Conservation (phyloP, 257 asterid genomes). For the Scutellaria baicalensis region DNA sequence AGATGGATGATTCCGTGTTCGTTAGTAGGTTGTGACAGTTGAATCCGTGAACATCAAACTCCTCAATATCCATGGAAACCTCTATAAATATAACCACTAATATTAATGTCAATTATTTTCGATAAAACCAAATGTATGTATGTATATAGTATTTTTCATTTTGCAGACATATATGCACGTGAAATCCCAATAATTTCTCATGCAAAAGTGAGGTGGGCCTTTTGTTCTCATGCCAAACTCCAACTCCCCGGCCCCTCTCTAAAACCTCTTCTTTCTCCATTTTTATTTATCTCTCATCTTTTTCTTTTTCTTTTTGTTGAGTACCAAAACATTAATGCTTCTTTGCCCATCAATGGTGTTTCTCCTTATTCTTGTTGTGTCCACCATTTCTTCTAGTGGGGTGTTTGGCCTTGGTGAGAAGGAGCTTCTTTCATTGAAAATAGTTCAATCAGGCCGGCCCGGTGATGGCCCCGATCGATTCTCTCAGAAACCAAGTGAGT, state of each 20-base stretch:
- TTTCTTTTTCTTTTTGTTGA: background rate
- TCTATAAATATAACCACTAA: too few species aligned
- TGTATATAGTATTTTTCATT: background rate
- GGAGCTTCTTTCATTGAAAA: conserved; percentile 38
- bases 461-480: conserved; percentile 14
- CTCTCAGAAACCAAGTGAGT: conserved; percentile 62
- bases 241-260: conserved; percentile 37
- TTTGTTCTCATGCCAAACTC: conserved; percentile 67
- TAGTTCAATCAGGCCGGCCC: conserved; percentile 17
- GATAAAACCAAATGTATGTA: background rate
- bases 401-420: conserved; percentile 29
- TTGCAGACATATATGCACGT: conserved; percentile 45
- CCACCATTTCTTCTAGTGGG: conserved; percentile 6
- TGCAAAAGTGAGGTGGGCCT: conserved; percentile 87
- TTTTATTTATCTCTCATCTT: background rate
- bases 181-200: conserved; percentile 93
- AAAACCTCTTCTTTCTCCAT: background rate
- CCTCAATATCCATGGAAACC: conserved; percentile 43
- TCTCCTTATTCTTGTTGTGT: conserved; percentile 14
- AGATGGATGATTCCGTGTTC: background rate
- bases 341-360: conserved; percentile 15
- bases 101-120: background rate
- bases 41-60: conserved; percentile 44
- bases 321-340: background rate
- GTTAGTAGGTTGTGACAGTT: conserved; percentile 47